Evolutionary conservation across 1,284 basidiomycete genomes (phyloP).

Genomic region (Puccinia coronata): DNA sequence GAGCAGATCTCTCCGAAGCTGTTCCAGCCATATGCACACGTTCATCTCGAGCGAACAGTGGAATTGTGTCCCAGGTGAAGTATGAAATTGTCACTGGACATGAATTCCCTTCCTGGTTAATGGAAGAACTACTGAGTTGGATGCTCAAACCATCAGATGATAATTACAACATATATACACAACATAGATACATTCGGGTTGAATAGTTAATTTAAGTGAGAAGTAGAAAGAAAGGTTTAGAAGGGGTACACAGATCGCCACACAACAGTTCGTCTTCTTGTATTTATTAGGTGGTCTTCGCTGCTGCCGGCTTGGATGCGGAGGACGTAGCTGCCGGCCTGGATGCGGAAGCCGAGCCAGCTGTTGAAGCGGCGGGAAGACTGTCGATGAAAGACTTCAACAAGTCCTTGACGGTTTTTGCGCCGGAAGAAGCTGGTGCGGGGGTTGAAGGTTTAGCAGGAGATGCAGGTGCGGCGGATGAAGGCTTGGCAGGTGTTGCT

Average conservation of each 20-base stretch:
- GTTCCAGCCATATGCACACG: too few species aligned
- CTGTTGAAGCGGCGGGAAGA: not conserved
- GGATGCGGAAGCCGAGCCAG: not conserved
- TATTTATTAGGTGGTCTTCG: not conserved
- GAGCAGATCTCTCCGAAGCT: too few species aligned
- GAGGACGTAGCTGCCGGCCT: too few species aligned
- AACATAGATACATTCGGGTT: not conserved
- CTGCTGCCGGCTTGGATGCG: too few species aligned
- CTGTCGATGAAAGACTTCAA: not conserved
- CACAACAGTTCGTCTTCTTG: too few species aligned
- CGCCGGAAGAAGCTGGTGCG: not conserved
- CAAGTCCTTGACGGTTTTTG: not conserved
- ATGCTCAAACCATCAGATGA: too few species aligned
- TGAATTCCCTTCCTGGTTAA: too few species aligned
- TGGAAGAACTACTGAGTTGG: too few species aligned
- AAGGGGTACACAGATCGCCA: not conserved
- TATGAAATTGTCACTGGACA: too few species aligned
- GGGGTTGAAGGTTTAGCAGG: not conserved
- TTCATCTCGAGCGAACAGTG: too few species aligned
- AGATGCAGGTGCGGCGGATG: not conserved
- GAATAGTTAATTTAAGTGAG: not conserved
- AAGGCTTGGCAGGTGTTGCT: not conserved
- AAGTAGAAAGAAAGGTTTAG: not conserved
- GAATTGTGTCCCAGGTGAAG: too few species aligned
- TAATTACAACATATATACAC: not conserved